These are phyloP conservation scores for Solanum rostratum DNA, from an alignment of 257 asterid species.

Conservation along the genomic window DNA sequence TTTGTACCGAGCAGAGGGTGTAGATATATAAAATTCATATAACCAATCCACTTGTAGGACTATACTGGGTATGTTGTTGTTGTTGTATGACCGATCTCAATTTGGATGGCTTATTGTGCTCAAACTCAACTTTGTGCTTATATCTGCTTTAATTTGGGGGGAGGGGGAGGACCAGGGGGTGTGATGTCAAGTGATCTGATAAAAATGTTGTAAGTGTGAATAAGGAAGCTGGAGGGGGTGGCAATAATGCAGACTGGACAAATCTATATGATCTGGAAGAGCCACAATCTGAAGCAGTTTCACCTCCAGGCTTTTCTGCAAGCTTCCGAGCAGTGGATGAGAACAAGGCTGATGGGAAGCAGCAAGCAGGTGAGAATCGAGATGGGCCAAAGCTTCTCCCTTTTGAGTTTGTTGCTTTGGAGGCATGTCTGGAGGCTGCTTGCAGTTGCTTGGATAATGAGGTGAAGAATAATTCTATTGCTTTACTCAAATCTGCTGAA, in stretches of 20 bases:
- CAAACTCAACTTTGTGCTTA: not conserved
- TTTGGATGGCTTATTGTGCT: not conserved
- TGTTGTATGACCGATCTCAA: not conserved
- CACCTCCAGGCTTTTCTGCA: constrained; percentile 39
- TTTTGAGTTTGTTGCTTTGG: constrained; percentile 90
- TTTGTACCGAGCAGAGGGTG: not conserved
- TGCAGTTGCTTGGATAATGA: constrained; percentile 86
- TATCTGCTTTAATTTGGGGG: not conserved
- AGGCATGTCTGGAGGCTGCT: constrained; percentile 98
- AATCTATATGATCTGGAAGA: constrained; percentile 70
- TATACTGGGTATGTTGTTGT: no score
- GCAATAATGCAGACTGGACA: constrained; percentile 65
- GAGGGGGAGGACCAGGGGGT: not conserved
- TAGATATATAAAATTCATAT: not conserved
- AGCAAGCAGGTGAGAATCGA: constrained; percentile 42
- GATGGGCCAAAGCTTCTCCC: constrained; percentile 92
- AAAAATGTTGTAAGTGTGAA: not conserved
- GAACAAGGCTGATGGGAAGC: constrained; percentile 44
- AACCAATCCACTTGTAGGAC: not conserved
- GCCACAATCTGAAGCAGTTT: constrained; percentile 37
- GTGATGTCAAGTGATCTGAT: not conserved
- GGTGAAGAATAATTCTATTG: constrained; percentile 20
- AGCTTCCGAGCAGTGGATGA: constrained; percentile 44
- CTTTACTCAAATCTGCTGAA: not conserved
- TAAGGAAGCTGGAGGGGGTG: constrained; percentile 72